Evolutionary conservation across 1,284 basidiomycete species (phyloP).

Genomic region (Trichosporon coremiiforme): DNA sequence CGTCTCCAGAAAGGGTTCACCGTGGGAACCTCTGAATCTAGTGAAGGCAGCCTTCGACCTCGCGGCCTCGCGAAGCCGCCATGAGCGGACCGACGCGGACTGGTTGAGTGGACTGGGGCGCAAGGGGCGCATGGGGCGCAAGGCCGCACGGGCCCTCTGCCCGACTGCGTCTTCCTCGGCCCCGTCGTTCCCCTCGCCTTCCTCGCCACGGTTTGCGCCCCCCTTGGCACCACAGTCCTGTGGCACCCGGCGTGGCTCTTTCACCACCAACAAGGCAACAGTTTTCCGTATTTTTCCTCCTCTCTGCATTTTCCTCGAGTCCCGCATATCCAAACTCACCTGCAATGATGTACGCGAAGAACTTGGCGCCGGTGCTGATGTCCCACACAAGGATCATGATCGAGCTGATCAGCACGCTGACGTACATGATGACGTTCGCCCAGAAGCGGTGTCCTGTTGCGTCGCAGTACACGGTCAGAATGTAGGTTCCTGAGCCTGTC

Average conservation of each 20-base stretch:
- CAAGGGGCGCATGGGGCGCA: too few species aligned
- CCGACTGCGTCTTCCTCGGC: not conserved
- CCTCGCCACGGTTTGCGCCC: too few species aligned
- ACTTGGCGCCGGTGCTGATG: constrained; percentile 36
- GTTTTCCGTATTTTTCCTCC: not conserved
- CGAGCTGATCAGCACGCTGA: constrained; percentile 36
- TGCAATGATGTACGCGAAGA: constrained; percentile 47
- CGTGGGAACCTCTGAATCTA: too few species aligned
- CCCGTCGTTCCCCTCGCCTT: not conserved
- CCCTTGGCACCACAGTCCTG: too few species aligned
- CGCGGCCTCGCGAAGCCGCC: too few species aligned
- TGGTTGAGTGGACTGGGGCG: too few species aligned
- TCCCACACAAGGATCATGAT: constrained; percentile 50
- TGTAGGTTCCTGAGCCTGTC: constrained; percentile 34
- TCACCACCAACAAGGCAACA: too few species aligned
- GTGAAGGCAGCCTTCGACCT: too few species aligned
- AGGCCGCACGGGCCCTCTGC: too few species aligned
- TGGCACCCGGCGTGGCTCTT: not conserved
- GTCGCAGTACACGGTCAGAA: constrained; percentile 45
- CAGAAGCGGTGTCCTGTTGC: constrained; percentile 46
- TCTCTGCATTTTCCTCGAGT: not conserved
- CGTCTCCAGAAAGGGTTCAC: too few species aligned
- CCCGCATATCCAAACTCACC: not conserved
- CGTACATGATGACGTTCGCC: constrained; percentile 51
- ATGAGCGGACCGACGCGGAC: too few species aligned